Evolutionary conservation across 2,329 filamentous ascomycete genomes (phyloP).

Genomic region (Alternaria triticimaculans): DNA sequence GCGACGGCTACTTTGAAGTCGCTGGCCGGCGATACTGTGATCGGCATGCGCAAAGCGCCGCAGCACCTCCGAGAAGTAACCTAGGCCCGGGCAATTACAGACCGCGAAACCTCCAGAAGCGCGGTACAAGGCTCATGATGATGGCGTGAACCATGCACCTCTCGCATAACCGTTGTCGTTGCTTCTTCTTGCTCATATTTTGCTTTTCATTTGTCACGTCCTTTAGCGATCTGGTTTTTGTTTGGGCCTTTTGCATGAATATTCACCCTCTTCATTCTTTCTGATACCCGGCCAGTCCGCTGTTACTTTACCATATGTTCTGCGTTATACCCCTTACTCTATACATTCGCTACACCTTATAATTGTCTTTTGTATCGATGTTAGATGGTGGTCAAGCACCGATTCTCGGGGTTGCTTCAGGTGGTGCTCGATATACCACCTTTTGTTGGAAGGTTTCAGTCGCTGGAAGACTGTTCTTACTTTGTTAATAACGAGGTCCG

Average conservation of each 20-base stretch:
- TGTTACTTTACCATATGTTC: constrained; percentile 11
- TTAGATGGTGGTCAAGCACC: background rate
- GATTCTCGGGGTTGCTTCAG: background rate
- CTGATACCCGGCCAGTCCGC: constrained; percentile 35
- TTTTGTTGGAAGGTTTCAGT: constrained; percentile 9
- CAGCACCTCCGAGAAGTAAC: constrained; percentile 47
- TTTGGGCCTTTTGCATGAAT: constrained; percentile 17
- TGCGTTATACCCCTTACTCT: constrained; percentile 13
- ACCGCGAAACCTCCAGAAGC: constrained; percentile 54
- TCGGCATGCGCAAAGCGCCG: constrained; percentile 74
- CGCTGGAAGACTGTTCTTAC: constrained; percentile 15
- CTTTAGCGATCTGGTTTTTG: constrained; percentile 17
- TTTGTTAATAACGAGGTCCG: constrained; percentile 25
- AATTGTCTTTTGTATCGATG: constrained; percentile 16
- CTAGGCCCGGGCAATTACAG: constrained; percentile 48
- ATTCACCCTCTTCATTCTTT: constrained; percentile 21
- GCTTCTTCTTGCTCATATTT: background rate
- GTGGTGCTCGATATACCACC: constrained; percentile 17
- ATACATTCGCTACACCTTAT: constrained; percentile 13
- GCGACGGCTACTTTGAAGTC: constrained; percentile 91
- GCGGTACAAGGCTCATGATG: constrained; percentile 60
- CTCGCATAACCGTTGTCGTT: background rate
- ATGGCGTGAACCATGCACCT: constrained; percentile 45
- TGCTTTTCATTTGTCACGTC: constrained; percentile 7
- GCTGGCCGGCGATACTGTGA: constrained; percentile 83